Base-by-base conservation (phyloP, 495 filamentous ascomycete genomes). In the Filosporella fistucella region DNA sequence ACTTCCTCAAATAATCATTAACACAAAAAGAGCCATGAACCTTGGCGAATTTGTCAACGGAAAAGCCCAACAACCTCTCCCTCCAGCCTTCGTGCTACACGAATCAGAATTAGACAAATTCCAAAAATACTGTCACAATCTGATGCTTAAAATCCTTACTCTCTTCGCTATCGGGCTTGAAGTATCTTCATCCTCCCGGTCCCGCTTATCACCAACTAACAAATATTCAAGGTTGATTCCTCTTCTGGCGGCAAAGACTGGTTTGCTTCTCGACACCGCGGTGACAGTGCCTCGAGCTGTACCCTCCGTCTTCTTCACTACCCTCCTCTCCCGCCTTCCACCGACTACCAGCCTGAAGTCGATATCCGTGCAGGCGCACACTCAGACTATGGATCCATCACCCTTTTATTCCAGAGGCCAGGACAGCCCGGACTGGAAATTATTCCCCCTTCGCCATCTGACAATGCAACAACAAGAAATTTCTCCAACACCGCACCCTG, bases 371-470 rank as follows among this genome's bases (percentile, higher is more conserved):
- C 90, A 0, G 91, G 89, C 0, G 86, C 82, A 25, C 91, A 96
- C 59, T 87, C 82, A 14, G 91, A 96, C 57, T 96, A 96, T 57
- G 91, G 90, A 2, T 86, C 80, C 0, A 78, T 95, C 52, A 96
- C 91, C 1, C 66, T 95, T 25, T 74, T 97, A 14, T 96, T 97
- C 67, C 89, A 91, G 56, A 78, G 86, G 1, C 78, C 80, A 7
- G 83, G 83, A 1, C 87, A 96, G 49, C 83, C 87, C 0, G 93
- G 93, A 0, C 74, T 98, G 4, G 91, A 98, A 63, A 88, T 98
- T 41, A 76, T 82, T 1, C 82, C 80, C 1, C 72, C 74, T 0
- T 56, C 59, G 34, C 16, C 36, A 9, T n/a, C 17, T 4, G 33
- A 26, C 21, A 8, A 16, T 1, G 23, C 41, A 30, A 7, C 13